A percentile compares a stretch with the other conserved stretches of the same genome.
Evolutionary conservation across 441 rosid species (phyloP).

Genomic region (Syzygium syzygioides): DNA sequence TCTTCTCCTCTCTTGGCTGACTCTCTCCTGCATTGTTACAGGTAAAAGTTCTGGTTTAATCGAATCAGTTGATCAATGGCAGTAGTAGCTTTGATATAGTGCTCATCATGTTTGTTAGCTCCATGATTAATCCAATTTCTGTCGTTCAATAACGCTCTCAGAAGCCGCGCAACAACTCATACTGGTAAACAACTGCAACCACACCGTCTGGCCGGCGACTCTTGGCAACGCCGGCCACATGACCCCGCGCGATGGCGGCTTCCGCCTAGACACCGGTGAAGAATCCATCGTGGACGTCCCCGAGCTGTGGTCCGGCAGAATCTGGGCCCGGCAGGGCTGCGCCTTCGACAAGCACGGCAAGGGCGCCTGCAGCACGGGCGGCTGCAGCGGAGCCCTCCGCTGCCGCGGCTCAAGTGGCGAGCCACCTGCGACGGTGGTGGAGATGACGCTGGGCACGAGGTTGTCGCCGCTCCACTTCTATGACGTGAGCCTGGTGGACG

Average conservation of each 20-base stretch:
- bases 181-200: slow-evolving; percentile 79
- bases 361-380: slow-evolving; percentile 81
- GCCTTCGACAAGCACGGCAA: slow-evolving; percentile 47
- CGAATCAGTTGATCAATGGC: background rate
- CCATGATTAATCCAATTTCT: background rate
- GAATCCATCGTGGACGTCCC: slow-evolving; percentile 66
- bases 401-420: slow-evolving; percentile 66
- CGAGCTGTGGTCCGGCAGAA: slow-evolving; percentile 77
- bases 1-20: background rate
- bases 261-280: slow-evolving; percentile 60
- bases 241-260: slow-evolving; percentile 70
- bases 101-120: background rate
- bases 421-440: slow-evolving; percentile 83
- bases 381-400: slow-evolving; percentile 50
- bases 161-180: slow-evolving; percentile 67
- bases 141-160: slow-evolving; percentile 11
- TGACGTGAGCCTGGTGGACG: slow-evolving; percentile 89
- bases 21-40: background rate
- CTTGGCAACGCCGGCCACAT: slow-evolving; percentile 71
- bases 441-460: slow-evolving; percentile 77
- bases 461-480: slow-evolving; percentile 81
- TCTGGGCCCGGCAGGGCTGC: slow-evolving; percentile 94
- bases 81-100: background rate
- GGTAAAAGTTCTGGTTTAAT: background rate
- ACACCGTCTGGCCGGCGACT: slow-evolving; percentile 84